Conservation (phyloP, 768 basidiomycete genomes). For the Lentinula boryana region DNA sequence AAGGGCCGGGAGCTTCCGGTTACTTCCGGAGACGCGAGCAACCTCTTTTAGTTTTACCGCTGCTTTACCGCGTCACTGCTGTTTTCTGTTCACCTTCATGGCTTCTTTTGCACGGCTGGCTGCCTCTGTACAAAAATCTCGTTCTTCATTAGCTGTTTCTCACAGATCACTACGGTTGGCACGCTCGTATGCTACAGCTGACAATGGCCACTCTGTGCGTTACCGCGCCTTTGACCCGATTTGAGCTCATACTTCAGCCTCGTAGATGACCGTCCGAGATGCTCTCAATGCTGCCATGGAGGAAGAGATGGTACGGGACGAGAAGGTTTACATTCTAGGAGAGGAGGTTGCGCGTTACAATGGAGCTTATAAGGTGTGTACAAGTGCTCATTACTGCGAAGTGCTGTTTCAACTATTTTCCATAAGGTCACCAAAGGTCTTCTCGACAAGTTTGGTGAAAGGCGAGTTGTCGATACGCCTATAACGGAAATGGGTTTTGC, state of each 20-base stretch:
- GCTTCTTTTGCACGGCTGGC: slow-evolving; percentile 49
- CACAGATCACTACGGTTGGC: slow-evolving; percentile 33
- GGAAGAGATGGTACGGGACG: slow-evolving; percentile 97
- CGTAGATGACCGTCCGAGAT: slow-evolving; percentile 95
- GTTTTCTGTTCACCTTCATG: slow-evolving; percentile 11
- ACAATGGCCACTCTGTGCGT: slow-evolving; percentile 41
- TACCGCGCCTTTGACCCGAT: slow-evolving; percentile 15
- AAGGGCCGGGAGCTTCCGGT: background rate
- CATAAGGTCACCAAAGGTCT: slow-evolving; percentile 93
- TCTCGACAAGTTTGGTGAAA: slow-evolving; percentile 98
- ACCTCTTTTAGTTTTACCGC: background rate
- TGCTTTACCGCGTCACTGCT: slow-evolving; percentile 4
- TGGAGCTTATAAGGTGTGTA: slow-evolving; percentile 85
- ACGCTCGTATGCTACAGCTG: slow-evolving; percentile 61
- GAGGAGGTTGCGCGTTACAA: slow-evolving; percentile 99
- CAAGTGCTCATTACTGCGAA: background rate
- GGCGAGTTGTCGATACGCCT: slow-evolving; percentile 94
- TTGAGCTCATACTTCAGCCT: slow-evolving; percentile 6
- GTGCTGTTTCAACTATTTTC: slow-evolving; percentile 2
- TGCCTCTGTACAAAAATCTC: slow-evolving; percentile 36
- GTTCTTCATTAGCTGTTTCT: slow-evolving; percentile 34
- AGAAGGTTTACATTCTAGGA: slow-evolving; percentile 90
- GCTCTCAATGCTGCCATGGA: slow-evolving; percentile 98
- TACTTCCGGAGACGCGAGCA: background rate
- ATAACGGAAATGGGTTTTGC: slow-evolving; percentile 99